Base-by-base conservation (phyloP, 306 rosid species). In the Senna siamea region DNA sequence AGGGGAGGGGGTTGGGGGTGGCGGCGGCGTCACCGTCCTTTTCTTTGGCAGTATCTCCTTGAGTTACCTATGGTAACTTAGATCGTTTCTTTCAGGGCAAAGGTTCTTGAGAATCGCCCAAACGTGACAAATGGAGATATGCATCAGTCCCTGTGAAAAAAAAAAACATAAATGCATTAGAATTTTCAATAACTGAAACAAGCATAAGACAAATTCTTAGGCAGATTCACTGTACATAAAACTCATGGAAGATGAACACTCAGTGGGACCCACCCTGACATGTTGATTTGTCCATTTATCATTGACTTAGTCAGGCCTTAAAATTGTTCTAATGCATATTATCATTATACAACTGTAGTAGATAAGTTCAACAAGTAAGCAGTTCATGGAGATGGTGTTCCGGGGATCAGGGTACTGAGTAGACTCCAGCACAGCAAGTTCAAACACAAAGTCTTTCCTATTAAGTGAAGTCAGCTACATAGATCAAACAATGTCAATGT, bases 41-140 rank as follows among this genome's bases (percentile, higher is more conserved):
- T 9, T 38, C 30, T 10, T 62, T 26, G 30, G 37, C 9, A 2
- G 7, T 10, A 73, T 35, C 56, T 19, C 58, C 76, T 12, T 69
- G 46, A 53, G 58, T 54, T 28, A 40, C 65, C 19, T 10, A 23
- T 15, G 17, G 32, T 9, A 20, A 15, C 26, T 74, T 2, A 11
- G 41, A 4, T 53, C 15, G 17, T 37, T 34, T 17, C 26, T 17
- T 41, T 88, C 84, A 90, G 34, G 93, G 81, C 81, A 90, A 62
- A 41, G 93, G 92, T 35, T 90, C 93, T 69, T 90, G 88, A 7
- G 93, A 90, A 83, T 88, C 93, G 41, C 96, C 96, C 70, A 88
- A 72, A 44, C 96, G 92, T 34, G 86, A 90, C 56, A 90, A 56
- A 69, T 88, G 93, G 46, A 90, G 96, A 73, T 88, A 90, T 5